Evolutionary conservation across 2,329 filamentous ascomycete genomes (phyloP).

Genomic region (Eurotiales sp.): DNA sequence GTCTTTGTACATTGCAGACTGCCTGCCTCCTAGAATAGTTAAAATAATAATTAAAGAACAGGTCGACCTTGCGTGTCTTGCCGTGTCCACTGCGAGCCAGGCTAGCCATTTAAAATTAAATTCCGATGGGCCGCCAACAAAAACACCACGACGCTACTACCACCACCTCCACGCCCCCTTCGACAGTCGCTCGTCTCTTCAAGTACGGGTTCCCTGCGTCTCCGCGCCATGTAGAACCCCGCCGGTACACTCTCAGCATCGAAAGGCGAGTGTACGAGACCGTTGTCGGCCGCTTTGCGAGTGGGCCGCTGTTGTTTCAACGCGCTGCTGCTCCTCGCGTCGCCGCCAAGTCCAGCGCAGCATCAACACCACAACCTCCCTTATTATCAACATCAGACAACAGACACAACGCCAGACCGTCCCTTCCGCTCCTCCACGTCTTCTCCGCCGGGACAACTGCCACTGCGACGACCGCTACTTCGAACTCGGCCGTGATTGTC

Average conservation of each 20-base stretch:
- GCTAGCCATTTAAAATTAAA: not conserved
- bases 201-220: not conserved
- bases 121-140: slow-evolving; percentile 1
- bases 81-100: not conserved
- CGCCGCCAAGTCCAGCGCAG: slow-evolving; percentile 12
- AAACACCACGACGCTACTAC: no score
- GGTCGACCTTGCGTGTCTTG: no score
- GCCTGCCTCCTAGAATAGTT: not conserved
- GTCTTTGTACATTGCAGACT: no score
- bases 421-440: not conserved
- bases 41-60: not conserved
- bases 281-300: slow-evolving; percentile 16
- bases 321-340: slow-evolving; percentile 12
- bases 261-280: slow-evolving; percentile 17
- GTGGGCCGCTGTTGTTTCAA: not conserved
- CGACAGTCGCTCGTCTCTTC: slow-evolving; percentile 5
- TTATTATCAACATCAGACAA: slow-evolving; percentile 9
- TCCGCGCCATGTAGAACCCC: slow-evolving; percentile 15
- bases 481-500: not conserved
- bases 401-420: not conserved
- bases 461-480: not conserved
- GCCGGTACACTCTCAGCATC: slow-evolving; percentile 10
- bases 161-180: not conserved
- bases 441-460: slow-evolving; percentile 20
- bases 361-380: slow-evolving; percentile 1